Evolutionary conservation across 768 basidiomycete species (phyloP).

Genomic region (Solioccasus polychromus): DNA sequence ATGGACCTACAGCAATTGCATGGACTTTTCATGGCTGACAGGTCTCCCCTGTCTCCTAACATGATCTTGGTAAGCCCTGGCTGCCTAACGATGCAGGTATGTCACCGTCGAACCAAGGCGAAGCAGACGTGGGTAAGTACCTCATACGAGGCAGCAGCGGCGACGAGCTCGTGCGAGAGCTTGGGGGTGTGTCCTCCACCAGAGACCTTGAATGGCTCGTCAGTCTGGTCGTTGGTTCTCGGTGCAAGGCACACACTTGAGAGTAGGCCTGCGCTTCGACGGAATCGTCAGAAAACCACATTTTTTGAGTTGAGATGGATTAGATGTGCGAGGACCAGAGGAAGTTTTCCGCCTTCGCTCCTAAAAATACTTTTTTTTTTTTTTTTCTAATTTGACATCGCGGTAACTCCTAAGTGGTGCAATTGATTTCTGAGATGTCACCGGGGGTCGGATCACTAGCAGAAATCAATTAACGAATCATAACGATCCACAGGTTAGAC

Average conservation of each 20-base stretch:
- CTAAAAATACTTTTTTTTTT: too few relatives aligned
- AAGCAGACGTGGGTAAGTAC: too few relatives aligned
- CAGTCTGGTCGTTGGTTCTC: not conserved
- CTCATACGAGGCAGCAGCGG: conserved; percentile 29
- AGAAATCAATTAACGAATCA: too few relatives aligned
- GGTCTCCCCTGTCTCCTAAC: conserved; percentile 18
- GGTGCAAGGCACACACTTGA: conserved; percentile 2
- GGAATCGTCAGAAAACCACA: conserved; percentile 25
- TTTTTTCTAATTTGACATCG: too few relatives aligned
- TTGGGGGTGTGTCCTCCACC: conserved; percentile 16
- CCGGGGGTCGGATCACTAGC: too few relatives aligned
- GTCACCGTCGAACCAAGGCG: too few relatives aligned
- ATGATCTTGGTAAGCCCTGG: conserved; percentile 29
- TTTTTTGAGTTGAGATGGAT: too few relatives aligned
- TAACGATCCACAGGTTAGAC: too few relatives aligned
- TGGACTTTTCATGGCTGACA: conserved; percentile 20
- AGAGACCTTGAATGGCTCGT: conserved; percentile 21
- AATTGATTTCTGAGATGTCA: too few relatives aligned
- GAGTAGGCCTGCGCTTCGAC: conserved; percentile 23
- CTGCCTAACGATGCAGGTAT: conserved; percentile 22
- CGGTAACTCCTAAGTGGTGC: too few relatives aligned
- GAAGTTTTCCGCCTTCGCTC: too few relatives aligned
- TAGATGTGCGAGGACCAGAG: too few relatives aligned
- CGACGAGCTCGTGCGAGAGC: conserved; percentile 27
- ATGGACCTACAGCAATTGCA: conserved; percentile 24